A percentile compares a stretch with the other conserved stretches of the same genome.
Conservation (phyloP, 305 asterid species). For the Fraxinus greggii region DNA sequence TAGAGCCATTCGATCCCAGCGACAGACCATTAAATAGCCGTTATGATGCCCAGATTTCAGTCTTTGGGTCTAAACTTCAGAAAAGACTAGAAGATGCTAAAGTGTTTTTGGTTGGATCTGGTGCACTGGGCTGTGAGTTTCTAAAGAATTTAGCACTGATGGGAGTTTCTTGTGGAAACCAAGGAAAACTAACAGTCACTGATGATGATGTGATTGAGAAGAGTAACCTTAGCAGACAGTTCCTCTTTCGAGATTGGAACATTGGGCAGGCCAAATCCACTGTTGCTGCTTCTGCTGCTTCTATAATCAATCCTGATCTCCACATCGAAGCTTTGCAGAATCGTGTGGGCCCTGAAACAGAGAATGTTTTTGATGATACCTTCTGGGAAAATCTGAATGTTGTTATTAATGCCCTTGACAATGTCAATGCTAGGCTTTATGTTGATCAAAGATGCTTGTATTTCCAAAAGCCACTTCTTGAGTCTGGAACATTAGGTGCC, state of each 20-base stretch:
- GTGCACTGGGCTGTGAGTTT: slow-evolving; percentile 95
- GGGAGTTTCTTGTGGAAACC: slow-evolving; percentile 81
- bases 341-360: slow-evolving; percentile 88
- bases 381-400: slow-evolving; percentile 84
- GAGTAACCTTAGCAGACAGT: slow-evolving; percentile 95
- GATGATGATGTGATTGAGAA: slow-evolving; percentile 97
- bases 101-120: slow-evolving; percentile 86
- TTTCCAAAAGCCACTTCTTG: slow-evolving; percentile 90
- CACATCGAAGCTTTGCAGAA: slow-evolving; percentile 83
- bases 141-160: slow-evolving; percentile 87
- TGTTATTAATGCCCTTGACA: slow-evolving; percentile 89
- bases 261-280: slow-evolving; percentile 97
- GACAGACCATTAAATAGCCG: slow-evolving; percentile 83
- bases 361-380: slow-evolving; percentile 78
- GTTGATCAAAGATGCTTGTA: slow-evolving; percentile 92
- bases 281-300: slow-evolving; percentile 90
- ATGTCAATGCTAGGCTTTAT: slow-evolving; percentile 91
- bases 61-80: slow-evolving; percentile 83
- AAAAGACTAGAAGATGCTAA: slow-evolving; percentile 80
- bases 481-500: slow-evolving; percentile 93
- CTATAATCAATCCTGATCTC: slow-evolving; percentile 57
- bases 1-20: slow-evolving; percentile 68
- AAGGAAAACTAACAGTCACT: slow-evolving; percentile 73
- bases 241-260: slow-evolving; percentile 96
- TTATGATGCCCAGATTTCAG: slow-evolving; percentile 94